Conservation (phyloP, 1,284 basidiomycete genomes). For the Exsudoporus floridanus region DNA sequence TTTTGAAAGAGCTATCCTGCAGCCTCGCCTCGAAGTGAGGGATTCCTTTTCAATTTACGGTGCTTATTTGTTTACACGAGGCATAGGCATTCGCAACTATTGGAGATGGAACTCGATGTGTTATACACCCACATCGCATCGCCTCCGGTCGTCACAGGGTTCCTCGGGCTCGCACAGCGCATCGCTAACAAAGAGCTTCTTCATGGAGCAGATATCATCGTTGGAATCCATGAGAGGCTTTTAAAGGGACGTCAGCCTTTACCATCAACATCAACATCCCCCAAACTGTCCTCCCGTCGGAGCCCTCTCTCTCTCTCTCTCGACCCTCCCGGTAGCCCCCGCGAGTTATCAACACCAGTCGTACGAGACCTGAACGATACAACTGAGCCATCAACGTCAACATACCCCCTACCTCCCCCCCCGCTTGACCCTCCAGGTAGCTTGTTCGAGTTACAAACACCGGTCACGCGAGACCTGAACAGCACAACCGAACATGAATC, state of each 20-base stretch:
- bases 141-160: conserved; percentile 2
- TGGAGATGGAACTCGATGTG: conserved; percentile 30
- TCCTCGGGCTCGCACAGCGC: conserved; percentile 15
- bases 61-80: background rate
- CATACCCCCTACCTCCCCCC: too few relatives aligned
- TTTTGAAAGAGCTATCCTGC: conserved; percentile 24
- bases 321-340: too few relatives aligned
- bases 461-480: too few relatives aligned
- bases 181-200: conserved; percentile 21
- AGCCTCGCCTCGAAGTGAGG: conserved; percentile 23
- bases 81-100: conserved; percentile 18
- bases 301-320: background rate
- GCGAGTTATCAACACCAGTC: too few relatives aligned
- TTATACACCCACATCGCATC: conserved; percentile 26
- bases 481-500: too few relatives aligned
- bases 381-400: too few relatives aligned
- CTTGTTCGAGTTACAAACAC: too few relatives aligned
- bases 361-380: too few relatives aligned
- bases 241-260: conserved; percentile 10
- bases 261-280: background rate
- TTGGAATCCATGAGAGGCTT: conserved; percentile 23
- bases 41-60: background rate
- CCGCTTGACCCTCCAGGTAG: too few relatives aligned
- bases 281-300: too few relatives aligned
- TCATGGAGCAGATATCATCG: conserved; percentile 25